Evolutionary conservation across 1,284 basidiomycete genomes (phyloP), one percentile per base, ranked within the genome.

Genomic region (Gomphus bonarii): DNA sequence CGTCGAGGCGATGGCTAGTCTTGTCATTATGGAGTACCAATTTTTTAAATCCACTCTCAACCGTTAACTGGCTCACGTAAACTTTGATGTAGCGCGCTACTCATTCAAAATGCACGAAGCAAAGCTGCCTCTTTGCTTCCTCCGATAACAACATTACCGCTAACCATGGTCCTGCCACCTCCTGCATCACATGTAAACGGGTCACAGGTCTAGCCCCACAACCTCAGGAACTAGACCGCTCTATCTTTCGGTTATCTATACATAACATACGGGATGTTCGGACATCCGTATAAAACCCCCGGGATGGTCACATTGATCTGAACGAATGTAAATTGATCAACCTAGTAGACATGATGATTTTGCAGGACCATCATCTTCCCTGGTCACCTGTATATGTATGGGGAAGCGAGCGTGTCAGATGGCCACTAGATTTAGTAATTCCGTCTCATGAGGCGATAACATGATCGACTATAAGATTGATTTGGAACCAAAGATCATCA

Each of bases 1-100:
- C 65, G 95, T 99, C 31, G 97, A 99, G 75, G 85, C 92, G 1
- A 99, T 99, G 97, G 93, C 95, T 0, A 87, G 89, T 20, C 76
- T 99, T 47, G 95, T 97, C 60, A 78, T 97, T 64, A 94, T 99
- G 87, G 97, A 99, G 75, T 76, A 59, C 63, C 73, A 5, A 22
- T 33, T 33, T 48, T 35, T 9, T 40, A 16, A 25, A 48, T 48
- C 22, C 28, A 16, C 10, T 33, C 20, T 18, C 22, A 22, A 16
- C 54, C 38, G n/a, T 50, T 38, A n/a, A 36, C 14, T 44, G 18
- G 4, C 42, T 44, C 20, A 44, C 42, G 22, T n/a, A 43, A 12
- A 3, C 31, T 14, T 43, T 6, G 2, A 25, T 25, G 2, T 63
- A 77, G 75, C 69, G 80, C 86, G 65, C 73, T 95, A 59, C 77